These are phyloP conservation scores for Azolla pinnata DNA, from an alignment of 75 land plant genomes.

Conservation along the genomic window DNA sequence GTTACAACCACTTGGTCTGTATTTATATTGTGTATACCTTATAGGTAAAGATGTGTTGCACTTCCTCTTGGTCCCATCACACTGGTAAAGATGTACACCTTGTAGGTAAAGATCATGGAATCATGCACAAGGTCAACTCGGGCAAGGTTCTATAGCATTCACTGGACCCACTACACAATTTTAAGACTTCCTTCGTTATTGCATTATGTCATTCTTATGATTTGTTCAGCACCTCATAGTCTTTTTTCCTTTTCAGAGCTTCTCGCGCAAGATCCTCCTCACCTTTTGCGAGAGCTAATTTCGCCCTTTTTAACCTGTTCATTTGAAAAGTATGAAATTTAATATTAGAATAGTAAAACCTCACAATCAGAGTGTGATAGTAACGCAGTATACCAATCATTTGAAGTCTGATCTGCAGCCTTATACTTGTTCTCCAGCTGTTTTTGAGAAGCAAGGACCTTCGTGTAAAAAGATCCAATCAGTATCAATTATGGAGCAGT, in stretches of 20 bases:
- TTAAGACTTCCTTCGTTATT: neutral
- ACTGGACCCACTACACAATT: neutral
- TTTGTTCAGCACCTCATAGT: constrained; percentile 51
- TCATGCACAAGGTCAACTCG: neutral
- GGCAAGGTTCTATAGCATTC: neutral
- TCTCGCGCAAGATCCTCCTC: constrained; percentile 98
- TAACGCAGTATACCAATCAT: constrained; percentile 82
- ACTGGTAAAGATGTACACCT: too few species aligned
- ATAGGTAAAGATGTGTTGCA: too few species aligned
- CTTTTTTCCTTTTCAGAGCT: constrained; percentile 88
- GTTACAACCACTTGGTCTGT: too few species aligned
- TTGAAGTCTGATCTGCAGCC: constrained; percentile 73
- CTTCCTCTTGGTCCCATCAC: too few species aligned
- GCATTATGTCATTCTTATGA: neutral
- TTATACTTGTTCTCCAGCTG: constrained; percentile 87
- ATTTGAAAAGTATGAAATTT: neutral
- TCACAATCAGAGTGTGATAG: too few species aligned
- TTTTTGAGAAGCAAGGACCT: constrained; percentile 98
- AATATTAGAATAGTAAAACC: too few species aligned
- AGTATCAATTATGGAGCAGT: too few species aligned
- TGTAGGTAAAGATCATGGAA: too few species aligned
- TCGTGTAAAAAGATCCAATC: neutral
- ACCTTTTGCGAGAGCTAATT: constrained; percentile 89
- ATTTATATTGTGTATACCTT: too few species aligned
- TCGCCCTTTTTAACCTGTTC: constrained; percentile 74